A percentile compares a stretch with the other conserved stretches of the same genome.
Evolutionary conservation across 1,284 basidiomycete species (phyloP).

Genomic region (Paramarasmius palmivorus): DNA sequence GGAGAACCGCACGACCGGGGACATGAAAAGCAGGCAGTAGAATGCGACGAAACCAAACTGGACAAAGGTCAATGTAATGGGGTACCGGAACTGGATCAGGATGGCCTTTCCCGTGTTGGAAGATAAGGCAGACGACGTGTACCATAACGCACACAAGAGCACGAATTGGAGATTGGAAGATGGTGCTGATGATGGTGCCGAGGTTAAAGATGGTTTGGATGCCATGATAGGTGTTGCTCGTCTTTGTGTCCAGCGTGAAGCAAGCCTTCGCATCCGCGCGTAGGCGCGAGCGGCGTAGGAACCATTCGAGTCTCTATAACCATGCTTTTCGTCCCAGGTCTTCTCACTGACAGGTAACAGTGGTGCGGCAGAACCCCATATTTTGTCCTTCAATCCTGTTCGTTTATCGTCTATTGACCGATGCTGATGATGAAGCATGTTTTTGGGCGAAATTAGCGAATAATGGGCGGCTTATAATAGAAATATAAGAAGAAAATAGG

Average conservation of each 20-base stretch:
- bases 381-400: neutral
- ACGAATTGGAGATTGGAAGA: conserved; percentile 49
- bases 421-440: conserved; percentile 2
- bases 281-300: neutral
- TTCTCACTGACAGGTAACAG: conserved; percentile 1
- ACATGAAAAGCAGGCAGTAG: conserved; percentile 84
- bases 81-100: conserved; percentile 83
- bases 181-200: conserved; percentile 14
- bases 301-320: conserved; percentile 13
- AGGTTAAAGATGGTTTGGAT: conserved; percentile 27
- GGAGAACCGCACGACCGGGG: conserved; percentile 67
- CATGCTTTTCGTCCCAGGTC: conserved; percentile 14
- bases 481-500: neutral
- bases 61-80: conserved; percentile 93
- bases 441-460: neutral
- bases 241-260: conserved; percentile 2
- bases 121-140: conserved; percentile 81
- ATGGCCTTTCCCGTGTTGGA: conserved; percentile 91
- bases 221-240: neutral
- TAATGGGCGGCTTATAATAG: neutral
- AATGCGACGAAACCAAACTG: conserved; percentile 94
- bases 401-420: neutral
- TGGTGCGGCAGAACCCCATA: neutral
- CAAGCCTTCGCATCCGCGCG: neutral
- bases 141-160: conserved; percentile 78